These are phyloP conservation scores for Magnolia kwangsiensis DNA, from an alignment of 164 flowering plant species.

Conservation along the genomic window DNA sequence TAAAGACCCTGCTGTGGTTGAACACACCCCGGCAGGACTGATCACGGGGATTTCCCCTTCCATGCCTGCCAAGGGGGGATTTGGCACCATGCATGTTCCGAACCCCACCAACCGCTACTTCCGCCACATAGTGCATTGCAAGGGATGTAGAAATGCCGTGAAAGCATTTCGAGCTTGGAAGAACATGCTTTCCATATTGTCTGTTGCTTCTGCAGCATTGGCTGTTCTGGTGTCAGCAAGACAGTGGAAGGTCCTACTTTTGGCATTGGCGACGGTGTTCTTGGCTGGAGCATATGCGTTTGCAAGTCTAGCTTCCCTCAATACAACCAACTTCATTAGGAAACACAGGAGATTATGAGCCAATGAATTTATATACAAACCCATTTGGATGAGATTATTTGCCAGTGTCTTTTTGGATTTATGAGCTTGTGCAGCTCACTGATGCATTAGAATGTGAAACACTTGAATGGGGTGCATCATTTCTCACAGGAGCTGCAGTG, in stretches of 20 bases:
- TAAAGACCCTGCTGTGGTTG: slow-evolving; percentile 74
- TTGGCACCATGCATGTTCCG: slow-evolving; percentile 72
- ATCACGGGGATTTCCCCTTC: slow-evolving; percentile 76
- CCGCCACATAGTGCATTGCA: slow-evolving; percentile 87
- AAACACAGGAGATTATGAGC: slow-evolving; percentile 68
- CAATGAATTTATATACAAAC: too few relatives aligned
- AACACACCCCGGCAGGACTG: slow-evolving; percentile 94
- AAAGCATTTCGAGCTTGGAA: slow-evolving; percentile 66
- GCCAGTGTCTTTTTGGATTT: too few relatives aligned
- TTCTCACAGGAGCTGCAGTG: too few relatives aligned
- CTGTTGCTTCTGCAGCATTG: slow-evolving; percentile 47
- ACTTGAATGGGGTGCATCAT: too few relatives aligned
- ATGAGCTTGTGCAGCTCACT: too few relatives aligned
- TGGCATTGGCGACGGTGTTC: slow-evolving; percentile 47
- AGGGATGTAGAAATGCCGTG: slow-evolving; percentile 58
- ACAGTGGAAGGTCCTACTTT: slow-evolving; percentile 74
- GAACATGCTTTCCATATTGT: slow-evolving; percentile 41
- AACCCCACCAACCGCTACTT: slow-evolving; percentile 76
- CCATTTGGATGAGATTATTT: too few relatives aligned
- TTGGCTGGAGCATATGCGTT: slow-evolving; percentile 58
- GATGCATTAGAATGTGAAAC: too few relatives aligned
- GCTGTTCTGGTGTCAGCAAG: slow-evolving; percentile 66
- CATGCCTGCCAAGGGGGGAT: slow-evolving; percentile 82
- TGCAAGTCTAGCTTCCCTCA: slow-evolving; percentile 58
- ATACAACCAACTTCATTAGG: slow-evolving; percentile 85